These are phyloP conservation scores for Quercus phellos DNA, from an alignment of 331 rosid genomes.

Conservation along the genomic window DNA sequence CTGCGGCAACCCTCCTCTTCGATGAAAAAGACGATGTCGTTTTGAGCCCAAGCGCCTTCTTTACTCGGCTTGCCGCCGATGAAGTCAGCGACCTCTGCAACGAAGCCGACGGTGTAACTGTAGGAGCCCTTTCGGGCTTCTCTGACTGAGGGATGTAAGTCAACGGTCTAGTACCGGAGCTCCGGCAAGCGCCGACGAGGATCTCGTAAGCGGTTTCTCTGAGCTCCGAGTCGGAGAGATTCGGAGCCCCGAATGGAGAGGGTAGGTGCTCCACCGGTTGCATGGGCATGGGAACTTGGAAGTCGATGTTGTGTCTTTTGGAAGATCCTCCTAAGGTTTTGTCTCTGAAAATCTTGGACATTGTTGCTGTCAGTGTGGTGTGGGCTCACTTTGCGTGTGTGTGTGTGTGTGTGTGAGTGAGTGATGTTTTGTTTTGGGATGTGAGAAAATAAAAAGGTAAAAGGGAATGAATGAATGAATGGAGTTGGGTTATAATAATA, in stretches of 20 bases:
- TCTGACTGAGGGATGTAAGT: conserved; percentile 81
- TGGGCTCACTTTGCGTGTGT: conserved; percentile 21
- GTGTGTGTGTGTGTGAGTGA: not conserved
- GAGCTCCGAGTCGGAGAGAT: conserved; percentile 62
- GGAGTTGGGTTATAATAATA: not conserved
- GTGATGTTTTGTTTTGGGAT: conserved; percentile 12
- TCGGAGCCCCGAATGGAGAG: conserved; percentile 52
- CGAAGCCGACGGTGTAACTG: conserved; percentile 37
- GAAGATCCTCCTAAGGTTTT: conserved; percentile 42
- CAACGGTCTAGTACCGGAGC: conserved; percentile 65
- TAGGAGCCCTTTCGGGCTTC: conserved; percentile 43
- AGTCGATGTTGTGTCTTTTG: conserved; percentile 27
- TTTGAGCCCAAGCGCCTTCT: conserved; percentile 80
- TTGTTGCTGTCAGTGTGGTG: conserved; percentile 23
- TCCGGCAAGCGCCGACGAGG: conserved; percentile 72
- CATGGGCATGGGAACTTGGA: conserved; percentile 34
- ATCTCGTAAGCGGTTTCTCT: conserved; percentile 88
- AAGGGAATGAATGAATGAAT: not conserved
- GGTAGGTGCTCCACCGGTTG: conserved; percentile 49
- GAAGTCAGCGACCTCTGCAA: conserved; percentile 75
- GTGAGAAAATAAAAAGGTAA: conserved; percentile 23
- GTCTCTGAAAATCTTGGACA: conserved; percentile 46
- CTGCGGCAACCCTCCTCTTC: conserved; percentile 20
- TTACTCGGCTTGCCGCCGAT: conserved; percentile 79
- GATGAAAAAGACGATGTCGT: conserved; percentile 47